phyloP scores from a whole-genome alignment of 1,139 yeast species.

The Suhomyces atakaporum region DNA sequence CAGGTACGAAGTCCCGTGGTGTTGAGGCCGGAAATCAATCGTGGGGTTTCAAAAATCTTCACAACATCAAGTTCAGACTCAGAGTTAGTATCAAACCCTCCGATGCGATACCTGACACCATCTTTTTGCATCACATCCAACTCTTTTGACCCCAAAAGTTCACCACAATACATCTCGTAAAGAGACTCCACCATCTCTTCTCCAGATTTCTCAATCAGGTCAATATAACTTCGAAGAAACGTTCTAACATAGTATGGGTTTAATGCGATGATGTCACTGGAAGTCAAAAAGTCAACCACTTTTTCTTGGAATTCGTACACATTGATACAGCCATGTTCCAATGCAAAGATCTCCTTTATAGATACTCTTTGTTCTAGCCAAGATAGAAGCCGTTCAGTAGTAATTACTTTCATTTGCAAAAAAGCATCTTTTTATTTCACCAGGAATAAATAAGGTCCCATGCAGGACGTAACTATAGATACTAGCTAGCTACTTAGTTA shows the following conservation, averaged over 20 bases:
- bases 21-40: constrained; percentile 67
- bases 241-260: constrained; percentile 55
- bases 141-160: constrained; percentile 41
- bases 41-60: constrained; percentile 60
- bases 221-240: constrained; percentile 45
- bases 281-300: constrained; percentile 3
- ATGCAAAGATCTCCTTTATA: constrained; percentile 12
- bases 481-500: not conserved
- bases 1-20: constrained; percentile 91
- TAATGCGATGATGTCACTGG: constrained; percentile 6
- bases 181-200: constrained; percentile 43
- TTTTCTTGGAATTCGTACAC: constrained; percentile 4
- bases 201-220: constrained; percentile 30
- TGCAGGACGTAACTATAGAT: not conserved
- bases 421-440: constrained; percentile 2
- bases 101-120: constrained; percentile 46
- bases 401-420: constrained; percentile 9
- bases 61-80: constrained; percentile 25
- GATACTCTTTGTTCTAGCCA: constrained; percentile 18
- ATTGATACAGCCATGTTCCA: not conserved
- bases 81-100: constrained; percentile 21
- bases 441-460: constrained; percentile 2
- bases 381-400: constrained; percentile 6
- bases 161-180: constrained; percentile 51
- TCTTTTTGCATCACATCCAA: constrained; percentile 50